These are phyloP conservation scores for Tuctoria greenei DNA, from an alignment of 176 grass and related monocot genomes.

Conservation along the genomic window DNA sequence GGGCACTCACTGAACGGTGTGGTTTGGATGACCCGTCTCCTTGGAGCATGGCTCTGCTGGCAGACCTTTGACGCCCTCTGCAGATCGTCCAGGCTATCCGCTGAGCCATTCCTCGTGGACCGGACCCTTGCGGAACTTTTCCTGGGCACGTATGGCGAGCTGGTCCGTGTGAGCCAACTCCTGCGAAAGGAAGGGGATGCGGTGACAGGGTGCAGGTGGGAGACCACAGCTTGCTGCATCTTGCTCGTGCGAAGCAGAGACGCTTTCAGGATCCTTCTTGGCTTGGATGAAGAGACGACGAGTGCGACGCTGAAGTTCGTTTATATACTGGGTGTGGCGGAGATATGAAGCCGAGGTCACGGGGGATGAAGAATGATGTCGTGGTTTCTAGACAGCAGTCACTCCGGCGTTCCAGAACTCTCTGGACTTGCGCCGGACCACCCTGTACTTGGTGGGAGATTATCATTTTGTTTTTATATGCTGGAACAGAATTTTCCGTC, in stretches of 20 bases:
- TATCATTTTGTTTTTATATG: neutral
- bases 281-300: neutral
- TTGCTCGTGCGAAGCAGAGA: neutral
- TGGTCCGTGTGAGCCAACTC: conserved; percentile 10
- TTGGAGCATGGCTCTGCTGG: conserved; percentile 2
- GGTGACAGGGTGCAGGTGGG: conserved; percentile 11
- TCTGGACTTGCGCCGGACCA: neutral
- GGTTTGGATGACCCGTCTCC: conserved; percentile 32
- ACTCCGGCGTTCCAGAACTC: conserved; percentile 7
- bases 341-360: neutral
- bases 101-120: conserved; percentile 26
- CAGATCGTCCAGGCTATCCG: conserved; percentile 49
- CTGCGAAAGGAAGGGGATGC: neutral
- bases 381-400: conserved; percentile 22
- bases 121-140: neutral
- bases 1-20: conserved; percentile 32
- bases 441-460: too few relatives aligned
- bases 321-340: neutral
- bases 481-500: neutral
- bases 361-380: neutral
- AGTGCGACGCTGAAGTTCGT: neutral
- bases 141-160: neutral
- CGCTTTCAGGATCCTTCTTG: neutral
- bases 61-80: conserved; percentile 23
- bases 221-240: conserved; percentile 38